A percentile compares a stretch with the other conserved stretches of the same genome.
phyloP scores from a whole-genome alignment of 2,329 filamentous ascomycete genomes.

The Epichloe typhina region DNA sequence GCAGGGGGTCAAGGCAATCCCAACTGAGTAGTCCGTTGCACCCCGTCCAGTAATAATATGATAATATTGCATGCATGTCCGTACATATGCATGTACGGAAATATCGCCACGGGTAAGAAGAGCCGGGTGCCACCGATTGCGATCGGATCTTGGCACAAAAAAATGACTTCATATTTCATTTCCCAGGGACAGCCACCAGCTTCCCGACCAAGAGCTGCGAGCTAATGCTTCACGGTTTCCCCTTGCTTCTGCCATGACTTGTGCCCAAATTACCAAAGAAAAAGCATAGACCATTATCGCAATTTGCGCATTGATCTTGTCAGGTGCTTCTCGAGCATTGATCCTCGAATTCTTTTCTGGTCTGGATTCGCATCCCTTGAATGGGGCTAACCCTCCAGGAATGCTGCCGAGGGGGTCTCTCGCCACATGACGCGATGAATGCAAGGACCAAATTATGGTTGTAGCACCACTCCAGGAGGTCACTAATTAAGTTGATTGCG shows the following conservation, averaged over 20 bases:
- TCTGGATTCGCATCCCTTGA: not conserved
- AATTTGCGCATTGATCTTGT: not conserved
- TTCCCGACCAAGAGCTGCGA: not conserved
- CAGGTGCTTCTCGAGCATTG: too few relatives aligned
- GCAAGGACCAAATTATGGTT: too few relatives aligned
- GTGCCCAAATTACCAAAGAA: too few relatives aligned
- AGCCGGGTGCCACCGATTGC: not conserved
- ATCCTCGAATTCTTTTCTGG: not conserved
- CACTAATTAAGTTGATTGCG: too few relatives aligned
- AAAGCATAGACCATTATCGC: not conserved
- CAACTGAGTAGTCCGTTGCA: too few relatives aligned
- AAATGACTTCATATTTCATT: conserved; percentile 7
- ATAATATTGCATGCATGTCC: too few relatives aligned
- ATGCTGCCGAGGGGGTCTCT: not conserved
- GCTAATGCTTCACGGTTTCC: not conserved
- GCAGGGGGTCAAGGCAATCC: too few relatives aligned
- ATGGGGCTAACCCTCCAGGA: not conserved
- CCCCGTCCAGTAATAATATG: too few relatives aligned
- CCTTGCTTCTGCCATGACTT: not conserved
- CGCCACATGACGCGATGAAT: not conserved
- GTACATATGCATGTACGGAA: too few relatives aligned
- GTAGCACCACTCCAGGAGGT: too few relatives aligned
- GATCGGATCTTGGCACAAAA: conserved; percentile 2
- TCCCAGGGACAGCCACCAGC: conserved; percentile 1
- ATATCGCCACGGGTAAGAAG: too few relatives aligned